Conservation (phyloP, 169 alveolate species). For the Eimeria zaria region DNA sequence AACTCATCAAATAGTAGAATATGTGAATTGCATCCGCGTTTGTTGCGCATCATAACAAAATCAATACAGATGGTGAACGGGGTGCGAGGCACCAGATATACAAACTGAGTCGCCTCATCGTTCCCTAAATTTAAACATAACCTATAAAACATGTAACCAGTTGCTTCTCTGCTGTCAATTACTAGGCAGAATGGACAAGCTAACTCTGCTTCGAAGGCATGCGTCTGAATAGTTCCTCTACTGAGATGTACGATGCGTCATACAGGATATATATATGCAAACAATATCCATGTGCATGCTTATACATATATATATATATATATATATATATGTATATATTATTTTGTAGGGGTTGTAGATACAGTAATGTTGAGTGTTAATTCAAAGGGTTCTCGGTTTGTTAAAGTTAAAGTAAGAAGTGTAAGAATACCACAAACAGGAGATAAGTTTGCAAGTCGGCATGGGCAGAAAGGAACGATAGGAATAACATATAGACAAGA, state of each 20-base stretch:
- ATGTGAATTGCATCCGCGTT: background rate
- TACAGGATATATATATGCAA: background rate
- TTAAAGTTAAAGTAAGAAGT: slow-evolving; percentile 98
- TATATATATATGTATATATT: background rate
- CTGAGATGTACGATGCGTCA: too few species aligned
- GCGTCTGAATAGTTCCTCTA: too few species aligned
- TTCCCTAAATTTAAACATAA: background rate
- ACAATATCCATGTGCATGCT: background rate
- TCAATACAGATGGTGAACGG: too few species aligned
- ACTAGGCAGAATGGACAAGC: too few species aligned
- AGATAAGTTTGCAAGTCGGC: slow-evolving; percentile 99
- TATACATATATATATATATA: background rate
- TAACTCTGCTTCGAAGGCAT: too few species aligned
- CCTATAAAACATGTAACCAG: background rate
- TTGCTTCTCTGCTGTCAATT: background rate
- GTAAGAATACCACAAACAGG: slow-evolving; percentile 99
- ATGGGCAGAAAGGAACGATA: slow-evolving; percentile 99
- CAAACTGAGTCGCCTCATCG: background rate
- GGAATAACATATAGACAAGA: slow-evolving; percentile 99
- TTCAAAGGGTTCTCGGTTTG: slow-evolving; percentile 97
- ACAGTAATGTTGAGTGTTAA: slow-evolving; percentile 98
- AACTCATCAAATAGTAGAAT: background rate
- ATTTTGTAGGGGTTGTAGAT: slow-evolving; percentile 93
- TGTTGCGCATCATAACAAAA: background rate
- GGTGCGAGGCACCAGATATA: background rate